Percentiles rank a stretch among this genome's conserved stretches.
These are phyloP conservation scores for Ulota crispa DNA, from an alignment of 225 moss, liverwort and hornwort genomes.

Conservation along the genomic window DNA sequence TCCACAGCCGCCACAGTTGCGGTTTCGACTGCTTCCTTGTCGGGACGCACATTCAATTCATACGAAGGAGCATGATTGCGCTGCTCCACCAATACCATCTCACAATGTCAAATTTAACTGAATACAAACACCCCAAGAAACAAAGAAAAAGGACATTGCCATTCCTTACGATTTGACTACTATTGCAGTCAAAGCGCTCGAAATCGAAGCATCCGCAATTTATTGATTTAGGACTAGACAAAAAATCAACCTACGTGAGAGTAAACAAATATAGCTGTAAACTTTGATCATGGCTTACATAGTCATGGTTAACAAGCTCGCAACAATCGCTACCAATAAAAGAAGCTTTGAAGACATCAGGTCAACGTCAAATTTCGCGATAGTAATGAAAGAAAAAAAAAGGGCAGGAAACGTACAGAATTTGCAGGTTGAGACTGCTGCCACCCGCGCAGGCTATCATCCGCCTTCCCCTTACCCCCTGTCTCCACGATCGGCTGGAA, in stretches of 20 bases:
- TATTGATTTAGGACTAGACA: neutral
- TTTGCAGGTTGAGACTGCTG: slow-evolving; percentile 24
- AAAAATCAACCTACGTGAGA: slow-evolving; percentile 1
- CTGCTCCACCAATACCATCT: slow-evolving; percentile 30
- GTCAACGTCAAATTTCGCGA: neutral
- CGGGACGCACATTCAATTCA: slow-evolving; percentile 55
- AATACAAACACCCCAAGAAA: neutral
- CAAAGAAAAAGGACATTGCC: neutral
- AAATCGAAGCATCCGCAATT: neutral
- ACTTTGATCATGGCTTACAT: neutral
- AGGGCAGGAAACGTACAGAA: slow-evolving; percentile 29
- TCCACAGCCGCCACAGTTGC: slow-evolving; percentile 82
- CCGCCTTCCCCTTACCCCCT: slow-evolving; percentile 30
- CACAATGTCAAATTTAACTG: neutral
- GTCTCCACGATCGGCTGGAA: slow-evolving; percentile 60
- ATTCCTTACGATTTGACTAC: neutral
- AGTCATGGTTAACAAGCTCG: neutral
- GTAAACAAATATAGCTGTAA: neutral
- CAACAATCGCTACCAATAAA: neutral
- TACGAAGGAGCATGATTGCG: slow-evolving; percentile 49
- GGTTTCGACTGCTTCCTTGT: slow-evolving; percentile 74
- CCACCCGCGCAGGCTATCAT: slow-evolving; percentile 31
- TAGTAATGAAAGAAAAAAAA: neutral
- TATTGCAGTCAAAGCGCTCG: neutral
- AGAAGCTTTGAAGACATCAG: neutral